A percentile compares a stretch with the other conserved stretches of the same genome.
These are phyloP conservation scores for Blastobotrys capitulatus DNA, from an alignment of 1,139 yeast species.

Conservation along the genomic window DNA sequence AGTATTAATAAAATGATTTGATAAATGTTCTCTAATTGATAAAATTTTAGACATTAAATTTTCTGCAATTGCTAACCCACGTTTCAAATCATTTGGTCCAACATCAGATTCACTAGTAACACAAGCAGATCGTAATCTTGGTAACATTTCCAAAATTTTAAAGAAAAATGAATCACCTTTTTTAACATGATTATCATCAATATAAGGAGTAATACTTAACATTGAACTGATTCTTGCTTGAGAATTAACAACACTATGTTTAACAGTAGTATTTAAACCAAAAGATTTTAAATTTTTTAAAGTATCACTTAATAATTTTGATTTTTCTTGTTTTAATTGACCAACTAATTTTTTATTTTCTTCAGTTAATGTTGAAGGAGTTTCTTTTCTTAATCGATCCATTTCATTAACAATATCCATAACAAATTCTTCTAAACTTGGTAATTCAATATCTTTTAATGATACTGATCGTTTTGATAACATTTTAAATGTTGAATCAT, in stretches of 20 bases:
- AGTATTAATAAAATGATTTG: not conserved
- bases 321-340: conserved; percentile 72
- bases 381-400: conserved; percentile 61
- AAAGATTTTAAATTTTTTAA: conserved; percentile 65
- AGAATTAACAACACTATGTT: conserved; percentile 55
- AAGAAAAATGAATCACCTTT: conserved; percentile 54
- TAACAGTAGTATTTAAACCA: conserved; percentile 65
- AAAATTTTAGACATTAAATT: conserved; percentile 50
- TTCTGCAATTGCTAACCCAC: conserved; percentile 76
- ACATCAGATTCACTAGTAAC: conserved; percentile 59
- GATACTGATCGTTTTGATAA: conserved; percentile 18
- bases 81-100: conserved; percentile 67
- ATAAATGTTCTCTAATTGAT: conserved; percentile 3
- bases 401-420: conserved; percentile 51
- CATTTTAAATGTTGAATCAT: conserved; percentile 37
- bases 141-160: conserved; percentile 70
- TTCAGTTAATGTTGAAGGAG: conserved; percentile 66
- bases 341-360: conserved; percentile 71
- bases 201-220: conserved; percentile 46
- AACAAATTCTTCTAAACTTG: conserved; percentile 49
- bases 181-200: conserved; percentile 35
- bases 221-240: conserved; percentile 62
- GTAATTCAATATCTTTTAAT: conserved; percentile 28
- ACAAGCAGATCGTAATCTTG: conserved; percentile 66
- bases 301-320: conserved; percentile 69